phyloP scores from a whole-genome alignment of 208 protist genomes.

The Trypanosoma cruzi region DNA sequence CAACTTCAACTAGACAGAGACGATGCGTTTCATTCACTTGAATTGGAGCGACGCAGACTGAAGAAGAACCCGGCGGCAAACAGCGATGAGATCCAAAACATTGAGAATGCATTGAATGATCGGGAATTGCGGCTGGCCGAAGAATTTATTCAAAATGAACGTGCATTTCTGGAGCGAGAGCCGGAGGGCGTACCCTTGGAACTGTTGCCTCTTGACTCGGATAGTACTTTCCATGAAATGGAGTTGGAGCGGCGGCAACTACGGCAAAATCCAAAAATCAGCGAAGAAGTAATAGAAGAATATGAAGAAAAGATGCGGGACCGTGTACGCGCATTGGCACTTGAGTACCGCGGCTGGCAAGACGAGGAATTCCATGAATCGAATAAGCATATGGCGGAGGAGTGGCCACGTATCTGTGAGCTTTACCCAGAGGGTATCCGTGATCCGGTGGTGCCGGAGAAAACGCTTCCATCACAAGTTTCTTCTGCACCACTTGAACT shows the following conservation, averaged over 20 bases:
- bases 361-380: conserved; percentile 79
- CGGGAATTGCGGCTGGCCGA: conserved; percentile 57
- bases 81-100: neutral
- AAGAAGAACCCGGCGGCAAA: conserved; percentile 31
- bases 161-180: conserved; percentile 75
- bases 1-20: conserved; percentile 70
- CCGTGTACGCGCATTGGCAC: conserved; percentile 61
- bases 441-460: conserved; percentile 39
- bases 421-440: conserved; percentile 69
- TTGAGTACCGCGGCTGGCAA: conserved; percentile 75
- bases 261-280: conserved; percentile 34
- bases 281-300: conserved; percentile 32
- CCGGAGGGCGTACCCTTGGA: conserved; percentile 75
- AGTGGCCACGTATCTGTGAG: conserved; percentile 80
- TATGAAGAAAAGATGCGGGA: conserved; percentile 61
- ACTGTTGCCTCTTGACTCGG: conserved; percentile 63
- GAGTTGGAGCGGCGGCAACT: conserved; percentile 74
- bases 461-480: conserved; percentile 33
- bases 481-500: conserved; percentile 44
- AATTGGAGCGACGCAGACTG: conserved; percentile 42
- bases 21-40: conserved; percentile 54
- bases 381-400: conserved; percentile 65
- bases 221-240: conserved; percentile 67
- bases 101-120: conserved; percentile 58
- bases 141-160: conserved; percentile 61